Percentiles rank a stretch among this genome's conserved stretches.
Evolutionary conservation across 106 monocot species (phyloP).

Genomic region (Phalaenopsis aphrodite): DNA sequence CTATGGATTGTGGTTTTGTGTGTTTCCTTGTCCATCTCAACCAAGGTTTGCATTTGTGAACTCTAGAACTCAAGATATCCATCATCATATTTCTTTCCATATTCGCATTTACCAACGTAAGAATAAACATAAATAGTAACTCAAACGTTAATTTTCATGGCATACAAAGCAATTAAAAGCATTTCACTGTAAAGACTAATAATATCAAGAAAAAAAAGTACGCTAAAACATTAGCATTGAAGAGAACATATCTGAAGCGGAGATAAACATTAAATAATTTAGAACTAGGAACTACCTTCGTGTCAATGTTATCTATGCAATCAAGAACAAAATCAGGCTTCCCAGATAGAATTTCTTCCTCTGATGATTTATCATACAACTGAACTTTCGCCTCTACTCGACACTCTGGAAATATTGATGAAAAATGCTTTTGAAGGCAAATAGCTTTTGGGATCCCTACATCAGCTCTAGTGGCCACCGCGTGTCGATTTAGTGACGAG

Average conservation of each 20-base stretch:
- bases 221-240: background rate
- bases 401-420: slow-evolving; percentile 84
- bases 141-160: background rate
- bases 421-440: slow-evolving; percentile 90
- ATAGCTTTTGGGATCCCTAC: slow-evolving; percentile 88
- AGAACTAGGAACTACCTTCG: slow-evolving; percentile 51
- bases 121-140: background rate
- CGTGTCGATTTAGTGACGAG: slow-evolving; percentile 94
- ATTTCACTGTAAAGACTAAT: background rate
- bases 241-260: background rate
- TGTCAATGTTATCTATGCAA: slow-evolving; percentile 99
- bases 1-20: background rate
- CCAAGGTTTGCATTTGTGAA: background rate
- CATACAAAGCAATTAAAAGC: background rate
- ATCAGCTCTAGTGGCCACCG: slow-evolving; percentile 93
- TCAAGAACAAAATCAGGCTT: slow-evolving; percentile 92
- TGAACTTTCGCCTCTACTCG: slow-evolving; percentile 79
- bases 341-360: slow-evolving; percentile 91
- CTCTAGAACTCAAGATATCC: background rate
- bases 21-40: background rate
- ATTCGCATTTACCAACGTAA: background rate
- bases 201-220: background rate
- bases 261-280: background rate
- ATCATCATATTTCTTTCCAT: too few relatives aligned
- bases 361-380: slow-evolving; percentile 77